Evolutionary conservation across 768 basidiomycete species (phyloP).

Genomic region (Rhizopogon salebrosus): DNA sequence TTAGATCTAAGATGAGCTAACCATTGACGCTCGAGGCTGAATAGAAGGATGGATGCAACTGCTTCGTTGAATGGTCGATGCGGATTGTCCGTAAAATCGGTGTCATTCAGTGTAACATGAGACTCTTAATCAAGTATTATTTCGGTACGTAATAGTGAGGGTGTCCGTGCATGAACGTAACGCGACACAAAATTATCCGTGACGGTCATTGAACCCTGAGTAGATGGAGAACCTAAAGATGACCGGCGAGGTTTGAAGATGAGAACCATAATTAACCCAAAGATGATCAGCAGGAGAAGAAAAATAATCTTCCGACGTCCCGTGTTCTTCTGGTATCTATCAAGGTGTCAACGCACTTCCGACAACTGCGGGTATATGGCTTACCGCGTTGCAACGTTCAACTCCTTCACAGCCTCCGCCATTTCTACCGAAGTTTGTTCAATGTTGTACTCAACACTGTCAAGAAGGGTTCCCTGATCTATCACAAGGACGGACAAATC

Average conservation of each 20-base stretch:
- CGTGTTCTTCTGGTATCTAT: conserved; percentile 90
- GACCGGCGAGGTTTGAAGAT: conserved; percentile 84
- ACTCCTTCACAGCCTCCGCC: conserved; percentile 78
- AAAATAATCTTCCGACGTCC: conserved; percentile 93
- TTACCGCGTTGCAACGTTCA: conserved; percentile 77
- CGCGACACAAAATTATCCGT: conserved; percentile 25
- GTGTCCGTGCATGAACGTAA: conserved; percentile 29
- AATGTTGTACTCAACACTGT: conserved; percentile 96
- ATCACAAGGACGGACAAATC: conserved; percentile 91
- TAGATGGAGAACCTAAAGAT: conserved; percentile 22
- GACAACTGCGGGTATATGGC: conserved; percentile 20
- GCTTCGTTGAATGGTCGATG: not conserved
- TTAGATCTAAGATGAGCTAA: not conserved
- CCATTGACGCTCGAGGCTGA: not conserved
- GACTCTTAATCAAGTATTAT: conserved; percentile 1
- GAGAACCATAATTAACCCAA: conserved; percentile 81
- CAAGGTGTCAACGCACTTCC: not conserved
- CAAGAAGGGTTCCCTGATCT: conserved; percentile 95
- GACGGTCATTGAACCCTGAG: conserved; percentile 14
- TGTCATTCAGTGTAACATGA: not conserved
- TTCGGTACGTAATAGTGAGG: not conserved
- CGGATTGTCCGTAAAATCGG: not conserved
- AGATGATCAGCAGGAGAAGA: conserved; percentile 82
- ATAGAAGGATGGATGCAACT: not conserved
- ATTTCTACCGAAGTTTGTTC: conserved; percentile 84